Evolutionary conservation across 2,329 filamentous ascomycete species (phyloP), one percentile per base, ranked within the genome.

Genomic region (Dactylellina sp.): DNA sequence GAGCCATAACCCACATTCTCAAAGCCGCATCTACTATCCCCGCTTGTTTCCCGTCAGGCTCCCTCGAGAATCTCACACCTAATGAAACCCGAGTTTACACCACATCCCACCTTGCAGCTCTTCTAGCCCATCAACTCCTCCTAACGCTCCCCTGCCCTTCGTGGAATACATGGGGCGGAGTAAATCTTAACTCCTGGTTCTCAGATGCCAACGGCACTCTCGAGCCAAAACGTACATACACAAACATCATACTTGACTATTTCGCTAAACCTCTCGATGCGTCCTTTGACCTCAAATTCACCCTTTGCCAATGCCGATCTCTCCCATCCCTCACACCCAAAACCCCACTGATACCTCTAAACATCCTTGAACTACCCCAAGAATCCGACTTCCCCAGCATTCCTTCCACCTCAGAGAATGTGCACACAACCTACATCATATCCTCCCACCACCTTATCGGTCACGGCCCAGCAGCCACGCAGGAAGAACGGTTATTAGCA

Each of bases 131-230:
- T 12, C 71, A 75, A 28, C 22, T 63, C 39, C 40, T 75, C 5
- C 20, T 57, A 22, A 63, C 71, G 12, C 52, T 75, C 2, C 42
- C 47, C 0, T 68, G 7, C 7, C 71, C 71, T 1, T 35, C 52
- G 47, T 75, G 62, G 62, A 75, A 75, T 35, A 40, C 62, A 14
- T 75, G 71, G 71, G 71, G 71, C 12, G 63, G 71, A 14, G 71
- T 75, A 25, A 68, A 62, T 24, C 63, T 75, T n/a, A 40, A 39
- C n/a, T 59, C 61, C 7, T 75, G 71, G 71, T 68, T 46, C 24
- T 75, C 71, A 22, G 56, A 75, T 24, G 50, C 62, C 9, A 47
- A 75, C 12, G 71, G 71, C 1, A 56, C 16, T 9, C 35, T 25
- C 3, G 62, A 75, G 32, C 63, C 63, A 44, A 75, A 75, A 28